Evolutionary conservation across 140 eudicot genomes (phyloP).

Genomic region (Flaveria floridana): DNA sequence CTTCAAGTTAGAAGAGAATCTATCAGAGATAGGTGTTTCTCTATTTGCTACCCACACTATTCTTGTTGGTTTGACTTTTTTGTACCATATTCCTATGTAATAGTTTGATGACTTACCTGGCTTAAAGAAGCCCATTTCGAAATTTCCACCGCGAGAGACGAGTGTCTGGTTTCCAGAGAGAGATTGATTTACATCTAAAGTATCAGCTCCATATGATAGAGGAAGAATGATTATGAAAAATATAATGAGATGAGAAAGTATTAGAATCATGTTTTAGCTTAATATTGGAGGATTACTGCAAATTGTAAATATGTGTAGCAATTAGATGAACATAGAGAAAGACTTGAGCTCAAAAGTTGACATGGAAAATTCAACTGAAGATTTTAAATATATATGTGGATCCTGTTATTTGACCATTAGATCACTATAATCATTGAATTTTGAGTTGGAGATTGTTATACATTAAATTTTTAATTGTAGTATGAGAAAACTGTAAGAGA

Average conservation of each 20-base stretch:
- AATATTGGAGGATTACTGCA: too few relatives aligned
- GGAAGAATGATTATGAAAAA: neutral
- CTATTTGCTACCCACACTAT: slow-evolving; percentile 70
- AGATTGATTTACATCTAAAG: slow-evolving; percentile 32
- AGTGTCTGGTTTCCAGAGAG: slow-evolving; percentile 49
- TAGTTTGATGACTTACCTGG: slow-evolving; percentile 34
- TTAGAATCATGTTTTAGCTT: neutral
- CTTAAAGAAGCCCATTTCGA: slow-evolving; percentile 38
- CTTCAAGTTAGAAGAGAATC: slow-evolving; percentile 31
- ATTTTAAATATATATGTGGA: too few relatives aligned
- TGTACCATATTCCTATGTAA: slow-evolving; percentile 54
- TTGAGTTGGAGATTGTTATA: too few relatives aligned
- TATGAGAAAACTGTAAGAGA: too few relatives aligned
- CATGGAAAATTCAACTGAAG: neutral
- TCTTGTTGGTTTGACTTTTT: slow-evolving; percentile 3
- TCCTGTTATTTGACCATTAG: too few relatives aligned
- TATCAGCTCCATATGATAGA: slow-evolving; percentile 26
- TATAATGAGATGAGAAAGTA: neutral
- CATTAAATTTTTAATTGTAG: too few relatives aligned
- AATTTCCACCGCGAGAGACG: slow-evolving; percentile 17
- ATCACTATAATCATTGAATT: too few relatives aligned
- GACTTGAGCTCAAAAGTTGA: neutral
- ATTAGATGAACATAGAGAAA: neutral
- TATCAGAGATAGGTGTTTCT: slow-evolving; percentile 45
- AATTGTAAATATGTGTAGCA: neutral